Percentiles rank a stretch among this genome's conserved stretches.
phyloP scores from a whole-genome alignment of 2,329 filamentous ascomycete species.

The Aureobasidium sp. region DNA sequence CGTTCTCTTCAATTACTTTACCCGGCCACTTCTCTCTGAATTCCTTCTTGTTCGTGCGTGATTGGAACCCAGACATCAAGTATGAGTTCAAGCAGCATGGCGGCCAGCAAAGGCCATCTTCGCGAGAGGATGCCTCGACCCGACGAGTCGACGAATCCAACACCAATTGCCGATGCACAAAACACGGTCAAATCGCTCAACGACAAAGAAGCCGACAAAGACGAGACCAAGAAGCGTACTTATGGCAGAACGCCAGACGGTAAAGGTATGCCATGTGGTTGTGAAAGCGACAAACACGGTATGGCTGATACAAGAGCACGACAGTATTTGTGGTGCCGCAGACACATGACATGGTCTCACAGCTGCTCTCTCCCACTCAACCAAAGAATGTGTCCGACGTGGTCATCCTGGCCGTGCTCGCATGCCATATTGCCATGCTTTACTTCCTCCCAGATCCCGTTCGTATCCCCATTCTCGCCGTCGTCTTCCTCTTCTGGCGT shows the following conservation, averaged over 20 bases:
- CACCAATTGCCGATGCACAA: constrained; percentile 33
- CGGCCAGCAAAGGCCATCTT: not conserved
- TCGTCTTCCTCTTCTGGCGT: constrained; percentile 86
- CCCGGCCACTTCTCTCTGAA: not conserved
- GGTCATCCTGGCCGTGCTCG: constrained; percentile 69
- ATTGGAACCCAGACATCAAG: not conserved
- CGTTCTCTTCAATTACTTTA: not conserved
- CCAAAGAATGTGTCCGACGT: constrained; percentile 90
- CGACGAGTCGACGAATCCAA: constrained; percentile 23
- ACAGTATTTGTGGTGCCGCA: constrained; percentile 90
- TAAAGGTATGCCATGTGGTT: constrained; percentile 57
- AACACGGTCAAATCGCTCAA: constrained; percentile 42
- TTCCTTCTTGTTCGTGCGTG: not conserved
- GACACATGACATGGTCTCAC: constrained; percentile 98
- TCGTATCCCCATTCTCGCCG: constrained; percentile 69
- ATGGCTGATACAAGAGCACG: not conserved
- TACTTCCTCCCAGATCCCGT: constrained; percentile 61
- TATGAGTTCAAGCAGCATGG: not conserved
- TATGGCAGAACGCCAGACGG: constrained; percentile 87
- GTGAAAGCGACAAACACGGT: not conserved
- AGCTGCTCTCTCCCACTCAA: constrained; percentile 86
- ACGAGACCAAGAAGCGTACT: constrained; percentile 59
- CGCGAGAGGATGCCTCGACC: constrained; percentile 14
- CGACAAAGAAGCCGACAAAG: constrained; percentile 38
- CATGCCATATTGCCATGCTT: constrained; percentile 62